Conservation (phyloP, 1,284 basidiomycete species). For the Meira nashicola region DNA sequence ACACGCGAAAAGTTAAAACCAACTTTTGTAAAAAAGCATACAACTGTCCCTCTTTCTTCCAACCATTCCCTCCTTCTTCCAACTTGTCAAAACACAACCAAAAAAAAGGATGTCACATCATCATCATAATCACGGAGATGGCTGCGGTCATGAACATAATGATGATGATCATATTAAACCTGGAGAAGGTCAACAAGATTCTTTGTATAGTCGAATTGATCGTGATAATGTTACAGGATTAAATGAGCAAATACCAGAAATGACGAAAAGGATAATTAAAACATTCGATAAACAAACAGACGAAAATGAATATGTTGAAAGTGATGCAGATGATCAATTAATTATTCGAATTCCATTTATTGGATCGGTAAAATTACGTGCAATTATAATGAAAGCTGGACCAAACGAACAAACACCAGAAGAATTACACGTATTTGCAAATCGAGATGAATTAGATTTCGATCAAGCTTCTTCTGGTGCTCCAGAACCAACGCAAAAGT, state of each 20-base stretch:
- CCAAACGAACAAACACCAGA: constrained; percentile 29
- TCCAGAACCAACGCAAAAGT: constrained; percentile 24
- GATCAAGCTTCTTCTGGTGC: constrained; percentile 21
- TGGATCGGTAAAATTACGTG: constrained; percentile 37
- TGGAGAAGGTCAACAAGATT: constrained; percentile 41
- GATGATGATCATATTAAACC: constrained; percentile 45
- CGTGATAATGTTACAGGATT: constrained; percentile 30
- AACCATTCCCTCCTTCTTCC: too few species aligned
- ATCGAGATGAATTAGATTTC: constrained; percentile 34
- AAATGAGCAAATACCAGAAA: constrained; percentile 31
- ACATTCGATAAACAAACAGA: constrained; percentile 31
- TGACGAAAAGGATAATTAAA: constrained; percentile 30
- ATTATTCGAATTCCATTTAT: constrained; percentile 43
- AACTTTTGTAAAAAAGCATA: too few species aligned
- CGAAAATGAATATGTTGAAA: constrained; percentile 61
- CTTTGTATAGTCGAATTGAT: constrained; percentile 35
- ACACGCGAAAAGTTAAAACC: too few species aligned
- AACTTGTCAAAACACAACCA: too few species aligned
- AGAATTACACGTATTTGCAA: constrained; percentile 36
- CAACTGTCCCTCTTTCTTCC: constrained; percentile 2
- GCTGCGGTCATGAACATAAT: constrained; percentile 32
- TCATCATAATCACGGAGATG: constrained; percentile 31
- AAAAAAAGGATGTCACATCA: constrained; percentile 8
- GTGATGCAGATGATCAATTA: constrained; percentile 75
- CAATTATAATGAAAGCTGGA: constrained; percentile 26